Evolutionary conservation across 257 asterid genomes (phyloP).

Genomic region (Gentiana macrophylla): DNA sequence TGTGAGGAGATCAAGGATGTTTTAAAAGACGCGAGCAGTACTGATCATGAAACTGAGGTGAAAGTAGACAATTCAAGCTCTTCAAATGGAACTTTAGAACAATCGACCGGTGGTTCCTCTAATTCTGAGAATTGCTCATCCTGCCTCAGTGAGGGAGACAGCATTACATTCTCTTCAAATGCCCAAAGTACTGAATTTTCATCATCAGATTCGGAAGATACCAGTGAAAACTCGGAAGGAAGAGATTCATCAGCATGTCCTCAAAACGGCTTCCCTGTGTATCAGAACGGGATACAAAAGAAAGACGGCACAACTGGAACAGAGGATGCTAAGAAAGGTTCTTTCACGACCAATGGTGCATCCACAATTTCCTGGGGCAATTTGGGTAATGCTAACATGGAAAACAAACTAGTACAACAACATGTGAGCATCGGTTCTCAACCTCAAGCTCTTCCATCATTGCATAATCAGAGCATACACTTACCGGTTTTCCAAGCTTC

Average conservation of each 20-base stretch:
- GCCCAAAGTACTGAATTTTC: conserved; percentile 61
- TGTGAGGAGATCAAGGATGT: conserved; percentile 24
- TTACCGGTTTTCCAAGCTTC: conserved; percentile 67
- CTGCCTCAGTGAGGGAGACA: conserved; percentile 84
- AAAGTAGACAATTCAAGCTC: conserved; percentile 24
- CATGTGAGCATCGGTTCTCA: conserved; percentile 32
- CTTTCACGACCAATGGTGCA: conserved; percentile 19
- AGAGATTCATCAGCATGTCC: conserved; percentile 37
- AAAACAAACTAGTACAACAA: conserved; percentile 25
- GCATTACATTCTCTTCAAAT: conserved; percentile 48
- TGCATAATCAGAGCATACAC: conserved; percentile 49
- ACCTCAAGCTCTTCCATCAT: conserved; percentile 44
- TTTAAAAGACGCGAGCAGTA: conserved; percentile 10
- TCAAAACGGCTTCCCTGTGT: conserved; percentile 27
- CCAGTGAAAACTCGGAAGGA: conserved; percentile 55
- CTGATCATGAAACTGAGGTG: conserved; percentile 18
- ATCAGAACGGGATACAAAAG: conserved; percentile 17
- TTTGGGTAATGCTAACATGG: conserved; percentile 22
- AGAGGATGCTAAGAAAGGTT: conserved; percentile 16
- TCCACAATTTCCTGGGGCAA: conserved; percentile 18
- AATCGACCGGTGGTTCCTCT: conserved; percentile 42
- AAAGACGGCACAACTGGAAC: conserved; percentile 15
- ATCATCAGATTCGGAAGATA: conserved; percentile 77
- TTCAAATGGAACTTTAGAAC: conserved; percentile 25
- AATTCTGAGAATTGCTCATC: conserved; percentile 78